A percentile compares a stretch with the other conserved stretches of the same genome.
Conservation (phyloP, 148 eudicot genomes). For the Camellia japonica region DNA sequence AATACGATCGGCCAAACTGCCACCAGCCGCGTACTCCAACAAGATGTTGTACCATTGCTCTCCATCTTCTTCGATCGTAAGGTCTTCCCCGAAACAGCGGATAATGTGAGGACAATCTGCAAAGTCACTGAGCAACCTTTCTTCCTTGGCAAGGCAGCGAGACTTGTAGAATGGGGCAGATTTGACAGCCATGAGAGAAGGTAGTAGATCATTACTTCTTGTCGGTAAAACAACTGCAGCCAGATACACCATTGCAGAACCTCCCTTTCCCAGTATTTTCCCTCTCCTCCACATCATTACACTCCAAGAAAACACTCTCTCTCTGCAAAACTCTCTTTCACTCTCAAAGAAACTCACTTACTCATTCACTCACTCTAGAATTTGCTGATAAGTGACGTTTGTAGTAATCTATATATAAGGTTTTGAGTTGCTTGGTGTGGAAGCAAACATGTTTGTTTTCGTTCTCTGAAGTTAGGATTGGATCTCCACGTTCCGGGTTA, state of each 20-base stretch:
- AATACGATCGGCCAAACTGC: constrained; percentile 7
- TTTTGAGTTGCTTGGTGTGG: too few species aligned
- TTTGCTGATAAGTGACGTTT: too few species aligned
- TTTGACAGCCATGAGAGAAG: neutral
- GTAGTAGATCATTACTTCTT: neutral
- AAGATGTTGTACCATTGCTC: constrained; percentile 2
- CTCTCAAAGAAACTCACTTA: too few species aligned
- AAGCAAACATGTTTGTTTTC: too few species aligned
- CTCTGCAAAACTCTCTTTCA: too few species aligned
- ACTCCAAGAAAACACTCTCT: too few species aligned
- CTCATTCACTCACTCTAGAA: too few species aligned
- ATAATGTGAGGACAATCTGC: constrained; percentile 4
- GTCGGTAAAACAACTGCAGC: neutral
- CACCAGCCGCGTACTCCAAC: constrained; percentile 18
- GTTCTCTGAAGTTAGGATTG: too few species aligned
- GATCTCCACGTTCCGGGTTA: too few species aligned
- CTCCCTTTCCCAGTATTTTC: neutral
- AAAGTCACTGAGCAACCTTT: neutral
- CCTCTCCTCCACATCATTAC: neutral
- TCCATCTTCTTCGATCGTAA: neutral
- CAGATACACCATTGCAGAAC: neutral
- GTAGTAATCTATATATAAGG: too few species aligned
- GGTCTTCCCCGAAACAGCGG: constrained; percentile 10
- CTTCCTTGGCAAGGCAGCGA: neutral
- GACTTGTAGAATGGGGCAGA: neutral